A percentile compares a stretch with the other conserved stretches of the same genome.
Evolutionary conservation across 1,284 basidiomycete genomes (phyloP).

Genomic region (Boletus holoroseus): DNA sequence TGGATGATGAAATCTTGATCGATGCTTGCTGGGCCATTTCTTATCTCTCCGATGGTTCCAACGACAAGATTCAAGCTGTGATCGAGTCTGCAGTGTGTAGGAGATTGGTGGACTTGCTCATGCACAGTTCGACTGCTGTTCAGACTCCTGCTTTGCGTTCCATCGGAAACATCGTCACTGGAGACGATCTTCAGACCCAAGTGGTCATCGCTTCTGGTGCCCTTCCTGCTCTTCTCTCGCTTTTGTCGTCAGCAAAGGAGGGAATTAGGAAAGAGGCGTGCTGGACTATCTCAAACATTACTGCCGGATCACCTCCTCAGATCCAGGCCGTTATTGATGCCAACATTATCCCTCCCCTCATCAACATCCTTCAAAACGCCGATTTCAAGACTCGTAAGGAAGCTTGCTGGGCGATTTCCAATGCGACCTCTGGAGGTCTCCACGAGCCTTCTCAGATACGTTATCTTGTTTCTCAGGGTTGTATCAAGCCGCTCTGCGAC

Average conservation of each 20-base stretch:
- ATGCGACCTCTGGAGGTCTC: slow-evolving; percentile 96
- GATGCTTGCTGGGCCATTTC: slow-evolving; percentile 99
- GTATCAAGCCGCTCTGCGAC: slow-evolving; percentile 98
- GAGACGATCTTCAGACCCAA: slow-evolving; percentile 97
- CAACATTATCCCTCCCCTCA: slow-evolving; percentile 94
- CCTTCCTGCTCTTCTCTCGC: slow-evolving; percentile 85
- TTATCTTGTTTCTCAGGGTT: slow-evolving; percentile 95
- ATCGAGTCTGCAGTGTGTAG: slow-evolving; percentile 98
- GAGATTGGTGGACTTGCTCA: slow-evolving; percentile 93
- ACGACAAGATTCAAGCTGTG: slow-evolving; percentile 99
- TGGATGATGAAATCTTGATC: slow-evolving; percentile 98
- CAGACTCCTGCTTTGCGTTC: slow-evolving; percentile 97
- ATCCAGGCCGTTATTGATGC: slow-evolving; percentile 89
- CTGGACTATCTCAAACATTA: slow-evolving; percentile 99
- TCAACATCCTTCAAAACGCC: slow-evolving; percentile 96
- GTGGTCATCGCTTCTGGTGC: slow-evolving; percentile 97
- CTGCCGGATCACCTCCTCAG: slow-evolving; percentile 93
- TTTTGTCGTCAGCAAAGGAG: slow-evolving; percentile 94
- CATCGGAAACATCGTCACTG: slow-evolving; percentile 98
- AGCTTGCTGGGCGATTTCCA: slow-evolving; percentile 99
- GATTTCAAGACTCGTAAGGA: slow-evolving; percentile 99
- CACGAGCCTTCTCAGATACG: slow-evolving; percentile 97
- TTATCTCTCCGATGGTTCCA: slow-evolving; percentile 97
- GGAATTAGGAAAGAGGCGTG: slow-evolving; percentile 96
- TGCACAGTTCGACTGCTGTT: slow-evolving; percentile 97